These are phyloP conservation scores for Talaromyces wortmannii DNA, from an alignment of 495 filamentous ascomycete genomes.

Conservation along the genomic window DNA sequence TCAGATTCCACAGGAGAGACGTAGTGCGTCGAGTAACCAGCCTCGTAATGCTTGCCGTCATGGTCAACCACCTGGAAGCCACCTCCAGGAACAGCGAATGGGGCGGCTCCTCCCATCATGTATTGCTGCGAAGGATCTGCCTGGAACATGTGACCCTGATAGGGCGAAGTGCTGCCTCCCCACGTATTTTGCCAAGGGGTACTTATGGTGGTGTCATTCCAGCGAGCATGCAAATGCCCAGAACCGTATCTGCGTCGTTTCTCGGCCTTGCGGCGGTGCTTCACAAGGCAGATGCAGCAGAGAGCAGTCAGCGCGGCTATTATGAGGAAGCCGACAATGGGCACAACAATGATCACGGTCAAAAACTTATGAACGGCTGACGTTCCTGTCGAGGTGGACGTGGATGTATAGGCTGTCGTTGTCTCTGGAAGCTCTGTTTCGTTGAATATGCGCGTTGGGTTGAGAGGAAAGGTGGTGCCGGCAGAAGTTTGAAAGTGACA, in stretches of 20 bases:
- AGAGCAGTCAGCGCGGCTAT: constrained; percentile 12
- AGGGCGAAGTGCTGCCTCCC: constrained; percentile 6
- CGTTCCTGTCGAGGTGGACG: constrained; percentile 9
- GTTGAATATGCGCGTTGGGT: constrained; percentile 37
- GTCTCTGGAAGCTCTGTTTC: constrained; percentile 26
- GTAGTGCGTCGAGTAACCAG: constrained; percentile 6
- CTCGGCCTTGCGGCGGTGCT: constrained; percentile 24
- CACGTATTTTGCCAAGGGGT: constrained; percentile 14
- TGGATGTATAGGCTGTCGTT: constrained; percentile 22
- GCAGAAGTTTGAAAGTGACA: constrained; percentile 34
- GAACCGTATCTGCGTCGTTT: constrained; percentile 11
- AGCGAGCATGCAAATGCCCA: constrained; percentile 18
- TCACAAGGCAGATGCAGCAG: constrained; percentile 35
- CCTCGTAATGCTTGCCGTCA: constrained; percentile 3
- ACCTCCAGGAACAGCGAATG: background rate
- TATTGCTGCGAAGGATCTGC: background rate
- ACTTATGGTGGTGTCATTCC: constrained; percentile 18
- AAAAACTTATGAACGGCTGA: constrained; percentile 22
- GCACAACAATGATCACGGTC: constrained; percentile 38
- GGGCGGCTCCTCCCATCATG: background rate
- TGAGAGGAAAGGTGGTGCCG: constrained; percentile 30
- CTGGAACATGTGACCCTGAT: background rate
- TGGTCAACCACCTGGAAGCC: constrained; percentile 4
- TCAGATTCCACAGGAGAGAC: background rate
- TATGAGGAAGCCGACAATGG: constrained; percentile 35